Evolutionary conservation across 2,329 filamentous ascomycete species (phyloP).

Genomic region (Alternaria sp.): DNA sequence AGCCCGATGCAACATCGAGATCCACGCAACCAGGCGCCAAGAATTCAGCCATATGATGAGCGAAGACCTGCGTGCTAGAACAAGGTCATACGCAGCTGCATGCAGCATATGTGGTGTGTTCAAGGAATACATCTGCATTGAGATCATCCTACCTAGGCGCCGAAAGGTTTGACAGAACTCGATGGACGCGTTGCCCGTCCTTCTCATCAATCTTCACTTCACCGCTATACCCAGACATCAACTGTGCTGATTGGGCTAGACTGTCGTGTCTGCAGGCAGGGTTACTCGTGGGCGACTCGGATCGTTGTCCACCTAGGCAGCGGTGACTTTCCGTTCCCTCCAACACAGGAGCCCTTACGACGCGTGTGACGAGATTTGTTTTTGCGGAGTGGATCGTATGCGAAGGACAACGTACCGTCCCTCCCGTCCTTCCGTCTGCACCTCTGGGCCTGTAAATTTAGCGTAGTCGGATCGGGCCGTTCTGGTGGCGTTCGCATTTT

Average conservation of each 20-base stretch:
- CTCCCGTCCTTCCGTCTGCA: not conserved
- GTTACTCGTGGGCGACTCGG: not conserved
- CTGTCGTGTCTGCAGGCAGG: not conserved
- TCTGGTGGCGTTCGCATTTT: not conserved
- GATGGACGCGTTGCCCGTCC: not conserved
- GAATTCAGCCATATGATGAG: not conserved
- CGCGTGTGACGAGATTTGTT: not conserved
- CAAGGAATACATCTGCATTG: not conserved
- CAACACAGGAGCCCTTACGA: not conserved
- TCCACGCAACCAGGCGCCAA: not conserved
- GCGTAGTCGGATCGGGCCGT: not conserved
- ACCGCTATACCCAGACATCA: not conserved
- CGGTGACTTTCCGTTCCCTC: not conserved
- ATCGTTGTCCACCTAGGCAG: not conserved
- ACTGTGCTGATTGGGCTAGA: not conserved
- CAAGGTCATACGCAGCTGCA: not conserved
- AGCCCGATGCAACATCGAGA: not conserved
- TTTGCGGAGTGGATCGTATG: not conserved
- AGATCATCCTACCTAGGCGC: not conserved
- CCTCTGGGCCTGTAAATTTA: not conserved
- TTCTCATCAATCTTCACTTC: not conserved
- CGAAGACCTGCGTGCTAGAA: not conserved
- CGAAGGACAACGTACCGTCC: not conserved
- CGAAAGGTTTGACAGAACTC: not conserved
- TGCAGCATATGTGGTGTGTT: not conserved